Evolutionary conservation across 1,139 yeast genomes (phyloP), one percentile per base, ranked within the genome.

Genomic region (Sugiyamaella castrensis): DNA sequence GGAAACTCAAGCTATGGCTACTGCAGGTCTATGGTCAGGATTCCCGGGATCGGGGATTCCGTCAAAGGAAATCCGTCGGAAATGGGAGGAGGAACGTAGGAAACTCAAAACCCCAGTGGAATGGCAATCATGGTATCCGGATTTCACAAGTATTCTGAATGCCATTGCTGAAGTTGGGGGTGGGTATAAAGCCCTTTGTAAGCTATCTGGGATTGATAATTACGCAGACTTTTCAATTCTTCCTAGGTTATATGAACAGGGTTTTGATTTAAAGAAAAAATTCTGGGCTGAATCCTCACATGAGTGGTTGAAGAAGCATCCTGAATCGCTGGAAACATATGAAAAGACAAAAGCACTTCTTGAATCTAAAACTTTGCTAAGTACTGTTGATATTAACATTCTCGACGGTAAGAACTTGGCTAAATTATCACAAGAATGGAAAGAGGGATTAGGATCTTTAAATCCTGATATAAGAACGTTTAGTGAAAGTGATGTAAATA

Each of bases 111-210:
- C 36, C 5, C 46, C 48, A 3, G 30, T 33, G 2, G 52, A 50
- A 19, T 57, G 56, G 52, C 60, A 56, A 39, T 29, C 42, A 7
- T 57, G 59, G 59, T 57, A 39, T 30, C 60, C 60, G 6, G 40
- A 55, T 32, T 54, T 46, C 35, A 40, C 46, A 9, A 52, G 40
- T 16, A 46, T 57, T 30, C 40, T 58, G 24, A 48, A 41, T 8
- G 61, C 51, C n/a, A 41, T 58, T 26, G 53, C 53, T 15, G 32
- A 42, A 9, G 54, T 47, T 38, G 60, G 59, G 13, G 50, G 50
- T 16, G 46, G 50, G 3, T 46, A 46, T 30, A 19, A 29, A 28
- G 16, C 30, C 19, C 37, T 47, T 8, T 47, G 42, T 13, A 40
- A 43, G 26, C 12, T 35, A 11, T 16, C 36, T 6, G 40, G 40